Base-by-base conservation (phyloP, 129 eudicot species). In the Centella asiatica region DNA sequence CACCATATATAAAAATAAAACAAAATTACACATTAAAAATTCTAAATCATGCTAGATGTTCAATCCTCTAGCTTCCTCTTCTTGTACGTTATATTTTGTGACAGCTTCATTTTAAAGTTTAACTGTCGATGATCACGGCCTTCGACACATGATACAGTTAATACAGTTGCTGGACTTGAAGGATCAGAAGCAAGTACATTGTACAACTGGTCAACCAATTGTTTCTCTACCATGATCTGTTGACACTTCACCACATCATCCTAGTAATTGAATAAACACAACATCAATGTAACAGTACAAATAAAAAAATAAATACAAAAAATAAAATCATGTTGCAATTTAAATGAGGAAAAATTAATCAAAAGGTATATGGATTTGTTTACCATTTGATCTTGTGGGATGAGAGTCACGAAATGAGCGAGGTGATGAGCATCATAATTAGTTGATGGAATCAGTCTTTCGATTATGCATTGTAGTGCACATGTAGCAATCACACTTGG, bases 141-240 rank as follows among this genome's bases (percentile, higher is more conserved):
- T 0, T 69, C 45, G 44, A 47, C 60, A 42, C 37, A 64, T 12
- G 62, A 76, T 65, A 40, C 72, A 5, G 23, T 65, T 66, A 78
- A 50, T 20, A 82, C 88, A 1, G 84, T 78, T 8, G 75, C 88
- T 6, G 88, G 81, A 48, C 95, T 86, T 18, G 82, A 69, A 36
- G 90, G 90, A 8, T 28, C 52, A 18, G 55, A 36, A 1, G 37
- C 46, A 25, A 64, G 57, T 10, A 34, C 25, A 45, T 64, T 65
- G 55, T 54, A 37, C 44, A 13, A 61, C 44, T 58, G 19, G 5
- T 42, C 55, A 26, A 37, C 44, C 60, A 76, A 6, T 51, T 51
- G 24, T 22, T 74, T 64, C 51, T 29, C 28, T 10, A 36, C 58
- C 71, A 77, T 69, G 59, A 44, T 64, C 46, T 61, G 34, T 9